A percentile compares a stretch with the other conserved stretches of the same genome.
Conservation (phyloP, 768 basidiomycete genomes). For the Amanita exitialis region DNA sequence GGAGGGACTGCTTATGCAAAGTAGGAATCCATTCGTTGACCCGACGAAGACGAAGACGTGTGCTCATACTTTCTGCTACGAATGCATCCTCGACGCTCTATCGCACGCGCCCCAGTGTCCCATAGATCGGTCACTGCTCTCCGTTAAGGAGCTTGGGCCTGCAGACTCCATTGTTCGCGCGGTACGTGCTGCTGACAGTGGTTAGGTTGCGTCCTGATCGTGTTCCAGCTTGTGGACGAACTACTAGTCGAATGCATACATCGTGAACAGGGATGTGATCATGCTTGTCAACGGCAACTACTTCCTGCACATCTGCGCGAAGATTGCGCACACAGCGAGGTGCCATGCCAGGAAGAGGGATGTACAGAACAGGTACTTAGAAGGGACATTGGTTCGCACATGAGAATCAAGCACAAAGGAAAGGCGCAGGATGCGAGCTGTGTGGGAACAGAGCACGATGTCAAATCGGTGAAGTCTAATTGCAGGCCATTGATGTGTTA, state of each 20-base stretch:
- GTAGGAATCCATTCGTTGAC: slow-evolving; percentile 62
- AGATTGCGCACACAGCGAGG: slow-evolving; percentile 46
- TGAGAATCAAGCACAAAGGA: slow-evolving; percentile 11
- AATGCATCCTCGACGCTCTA: slow-evolving; percentile 69
- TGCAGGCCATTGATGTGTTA: background rate
- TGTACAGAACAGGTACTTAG: slow-evolving; percentile 35
- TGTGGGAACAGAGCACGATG: background rate
- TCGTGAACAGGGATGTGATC: slow-evolving; percentile 43
- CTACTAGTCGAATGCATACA: slow-evolving; percentile 65
- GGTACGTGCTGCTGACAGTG: slow-evolving; percentile 28
- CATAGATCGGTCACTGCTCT: slow-evolving; percentile 67
- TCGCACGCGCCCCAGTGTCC: slow-evolving; percentile 66
- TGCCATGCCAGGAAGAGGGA: slow-evolving; percentile 35
- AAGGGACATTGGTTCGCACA: slow-evolving; percentile 29
- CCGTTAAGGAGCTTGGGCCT: slow-evolving; percentile 44
- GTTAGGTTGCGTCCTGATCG: background rate
- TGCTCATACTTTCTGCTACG: slow-evolving; percentile 79
- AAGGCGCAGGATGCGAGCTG: background rate
- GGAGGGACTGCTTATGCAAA: background rate
- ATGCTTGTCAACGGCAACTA: slow-evolving; percentile 59
- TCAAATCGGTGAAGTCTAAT: background rate
- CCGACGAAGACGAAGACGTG: slow-evolving; percentile 70
- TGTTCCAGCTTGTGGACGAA: slow-evolving; percentile 70
- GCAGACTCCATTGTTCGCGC: slow-evolving; percentile 73
- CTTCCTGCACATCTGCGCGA: slow-evolving; percentile 54